Evolutionary conservation across 805 yeast genomes (phyloP).

Genomic region (Suhomyces tanzawaensis): DNA sequence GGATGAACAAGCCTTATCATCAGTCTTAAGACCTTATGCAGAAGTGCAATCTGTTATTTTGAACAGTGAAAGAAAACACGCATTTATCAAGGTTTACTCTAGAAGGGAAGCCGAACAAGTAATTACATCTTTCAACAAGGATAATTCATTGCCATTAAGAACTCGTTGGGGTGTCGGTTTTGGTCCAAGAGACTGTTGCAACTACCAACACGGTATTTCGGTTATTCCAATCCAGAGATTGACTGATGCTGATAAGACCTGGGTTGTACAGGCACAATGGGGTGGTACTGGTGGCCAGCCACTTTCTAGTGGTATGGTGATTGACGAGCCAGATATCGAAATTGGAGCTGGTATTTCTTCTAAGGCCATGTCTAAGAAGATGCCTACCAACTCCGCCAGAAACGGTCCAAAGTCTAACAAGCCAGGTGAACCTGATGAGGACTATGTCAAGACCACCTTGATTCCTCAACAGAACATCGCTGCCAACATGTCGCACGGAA

Average conservation of each 20-base stretch:
- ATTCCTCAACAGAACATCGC: conserved; percentile 20
- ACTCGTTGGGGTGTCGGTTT: conserved; percentile 99
- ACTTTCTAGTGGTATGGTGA: conserved; percentile 70
- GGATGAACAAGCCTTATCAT: conserved; percentile 70
- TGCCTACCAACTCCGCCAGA: conserved; percentile 87
- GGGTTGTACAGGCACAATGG: conserved; percentile 91
- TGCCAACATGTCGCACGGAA: conserved; percentile 31
- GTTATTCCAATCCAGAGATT: conserved; percentile 82
- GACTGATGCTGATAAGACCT: conserved; percentile 89
- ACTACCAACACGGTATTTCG: conserved; percentile 86
- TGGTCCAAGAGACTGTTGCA: conserved; percentile 98
- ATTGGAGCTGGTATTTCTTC: conserved; percentile 93
- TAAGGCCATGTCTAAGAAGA: conserved; percentile 83
- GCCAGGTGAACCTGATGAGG: conserved; percentile 55
- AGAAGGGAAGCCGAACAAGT: conserved; percentile 89
- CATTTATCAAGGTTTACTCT: conserved; percentile 91
- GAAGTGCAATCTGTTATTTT: conserved; percentile 89
- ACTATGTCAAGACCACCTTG: conserved; percentile 35
- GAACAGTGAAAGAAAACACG: conserved; percentile 89
- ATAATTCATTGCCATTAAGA: conserved; percentile 63
- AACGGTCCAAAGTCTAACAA: conserved; percentile 81
- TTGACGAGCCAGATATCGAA: conserved; percentile 98
- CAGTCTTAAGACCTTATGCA: conserved; percentile 77
- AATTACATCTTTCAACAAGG: conserved; percentile 66
- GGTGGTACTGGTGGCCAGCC: conserved; percentile 96